Percentiles rank a stretch among this genome's conserved stretches.
Evolutionary conservation across 176 grass and related monocot genomes (phyloP).

Genomic region (Triticum monococcum): DNA sequence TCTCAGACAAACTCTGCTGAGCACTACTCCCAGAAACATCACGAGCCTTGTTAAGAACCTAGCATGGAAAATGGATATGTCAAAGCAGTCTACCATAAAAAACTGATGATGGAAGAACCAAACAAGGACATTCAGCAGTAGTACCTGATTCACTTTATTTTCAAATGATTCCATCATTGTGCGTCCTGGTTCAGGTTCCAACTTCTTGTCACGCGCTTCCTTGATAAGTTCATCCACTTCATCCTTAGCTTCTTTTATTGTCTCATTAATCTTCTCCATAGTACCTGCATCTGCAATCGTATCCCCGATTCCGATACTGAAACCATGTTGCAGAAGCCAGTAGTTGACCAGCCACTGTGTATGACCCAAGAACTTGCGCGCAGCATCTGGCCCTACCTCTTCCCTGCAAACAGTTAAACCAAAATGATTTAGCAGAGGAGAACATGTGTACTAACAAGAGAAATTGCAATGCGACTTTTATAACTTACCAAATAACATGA

Average conservation of each 20-base stretch:
- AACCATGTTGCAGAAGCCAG: constrained; percentile 91
- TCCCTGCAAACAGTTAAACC: constrained; percentile 62
- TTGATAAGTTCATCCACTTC: constrained; percentile 90
- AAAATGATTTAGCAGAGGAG: not conserved
- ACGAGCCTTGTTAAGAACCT: constrained; percentile 99
- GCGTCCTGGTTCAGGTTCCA: constrained; percentile 93
- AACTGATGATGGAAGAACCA: not conserved
- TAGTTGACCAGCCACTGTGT: constrained; percentile 99
- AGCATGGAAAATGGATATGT: constrained; percentile 19
- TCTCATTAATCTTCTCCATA: constrained; percentile 90
- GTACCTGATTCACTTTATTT: constrained; percentile 96
- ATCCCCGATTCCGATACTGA: constrained; percentile 98
- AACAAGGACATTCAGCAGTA: not conserved
- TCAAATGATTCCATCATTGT: constrained; percentile 99
- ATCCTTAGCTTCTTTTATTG: constrained; percentile 75
- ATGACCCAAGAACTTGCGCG: constrained; percentile 94
- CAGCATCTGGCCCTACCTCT: constrained; percentile 96
- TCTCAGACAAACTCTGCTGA: constrained; percentile 94
- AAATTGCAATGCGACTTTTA: not conserved
- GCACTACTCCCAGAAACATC: constrained; percentile 96
- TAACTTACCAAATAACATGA: constrained; percentile 88
- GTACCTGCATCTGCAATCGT: constrained; percentile 92
- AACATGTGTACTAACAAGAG: not conserved
- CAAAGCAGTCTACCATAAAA: not conserved
- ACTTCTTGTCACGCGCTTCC: constrained; percentile 53